A percentile compares a stretch with the other conserved stretches of the same genome.
Conservation (phyloP, 768 basidiomycete species). For the Tubosaeta sp. region DNA sequence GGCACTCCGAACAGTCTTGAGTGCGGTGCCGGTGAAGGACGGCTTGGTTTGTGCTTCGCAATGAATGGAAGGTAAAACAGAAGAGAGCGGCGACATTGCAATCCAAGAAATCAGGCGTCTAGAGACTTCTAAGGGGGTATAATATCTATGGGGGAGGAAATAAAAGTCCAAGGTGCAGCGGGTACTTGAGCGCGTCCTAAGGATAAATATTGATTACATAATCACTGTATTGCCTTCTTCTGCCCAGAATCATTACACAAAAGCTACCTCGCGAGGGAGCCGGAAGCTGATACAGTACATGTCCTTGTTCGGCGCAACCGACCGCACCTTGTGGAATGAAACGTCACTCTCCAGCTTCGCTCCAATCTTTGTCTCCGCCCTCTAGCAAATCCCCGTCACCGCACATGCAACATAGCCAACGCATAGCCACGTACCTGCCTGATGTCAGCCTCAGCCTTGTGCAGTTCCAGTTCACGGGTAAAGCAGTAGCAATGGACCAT, state of each 20-base stretch:
- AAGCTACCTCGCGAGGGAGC: conserved; percentile 48
- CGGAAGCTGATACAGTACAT: conserved; percentile 97
- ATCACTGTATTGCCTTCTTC: conserved; percentile 34
- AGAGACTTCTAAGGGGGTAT: conserved; percentile 29
- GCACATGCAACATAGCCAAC: not conserved
- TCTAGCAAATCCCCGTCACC: conserved; percentile 39
- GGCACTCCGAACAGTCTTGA: conserved; percentile 64
- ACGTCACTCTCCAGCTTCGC: conserved; percentile 46
- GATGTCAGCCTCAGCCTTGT: conserved; percentile 73
- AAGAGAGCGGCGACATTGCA: conserved; percentile 38
- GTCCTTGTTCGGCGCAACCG: conserved; percentile 93
- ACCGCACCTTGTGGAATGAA: conserved; percentile 73
- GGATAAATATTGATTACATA: conserved; percentile 32
- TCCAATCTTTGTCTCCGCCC: conserved; percentile 67
- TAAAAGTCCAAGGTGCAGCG: conserved; percentile 12
- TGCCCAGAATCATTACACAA: conserved; percentile 12
- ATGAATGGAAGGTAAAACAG: conserved; percentile 47
- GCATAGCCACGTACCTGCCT: conserved; percentile 52
- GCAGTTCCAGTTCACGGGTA: conserved; percentile 72
- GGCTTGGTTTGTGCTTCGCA: conserved; percentile 43
- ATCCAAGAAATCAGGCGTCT: conserved; percentile 28
- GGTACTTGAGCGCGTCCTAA: conserved; percentile 12
- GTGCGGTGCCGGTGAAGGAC: conserved; percentile 48
- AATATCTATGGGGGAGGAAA: conserved; percentile 26
- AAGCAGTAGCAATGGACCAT: conserved; percentile 97